Conservation (phyloP, 768 basidiomycete genomes). For the Boletus rubroflammeus region DNA sequence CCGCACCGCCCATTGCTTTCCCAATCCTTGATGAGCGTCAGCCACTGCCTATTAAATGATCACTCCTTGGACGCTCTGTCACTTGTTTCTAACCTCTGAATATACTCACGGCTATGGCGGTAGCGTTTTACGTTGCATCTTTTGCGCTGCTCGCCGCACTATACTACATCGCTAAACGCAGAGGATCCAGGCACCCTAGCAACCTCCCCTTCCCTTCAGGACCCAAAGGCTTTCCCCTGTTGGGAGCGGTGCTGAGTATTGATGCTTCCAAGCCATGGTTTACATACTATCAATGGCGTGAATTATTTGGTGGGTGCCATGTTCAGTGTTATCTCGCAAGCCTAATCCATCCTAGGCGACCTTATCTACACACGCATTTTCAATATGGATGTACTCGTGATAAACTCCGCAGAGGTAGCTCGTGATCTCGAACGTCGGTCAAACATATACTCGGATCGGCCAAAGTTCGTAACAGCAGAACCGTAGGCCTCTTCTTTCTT, state of each 20-base stretch:
- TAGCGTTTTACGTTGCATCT: neutral
- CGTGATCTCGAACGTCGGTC: conserved; percentile 29
- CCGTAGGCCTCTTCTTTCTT: conserved; percentile 10
- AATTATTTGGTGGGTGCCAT: conserved; percentile 17
- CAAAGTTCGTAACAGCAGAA: conserved; percentile 20
- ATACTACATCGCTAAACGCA: conserved; percentile 11
- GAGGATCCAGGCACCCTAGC: neutral
- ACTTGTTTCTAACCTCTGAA: neutral
- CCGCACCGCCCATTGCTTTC: too few relatives aligned
- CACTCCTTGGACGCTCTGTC: neutral
- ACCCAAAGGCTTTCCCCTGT: conserved; percentile 42
- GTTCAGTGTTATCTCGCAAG: neutral
- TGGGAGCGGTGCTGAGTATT: conserved; percentile 27
- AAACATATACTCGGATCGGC: conserved; percentile 34
- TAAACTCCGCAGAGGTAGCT: conserved; percentile 28
- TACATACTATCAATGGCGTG: conserved; percentile 34
- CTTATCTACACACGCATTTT: conserved; percentile 22
- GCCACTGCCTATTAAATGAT: neutral
- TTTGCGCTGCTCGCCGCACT: conserved; percentile 11
- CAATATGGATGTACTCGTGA: conserved; percentile 24
- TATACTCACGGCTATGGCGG: neutral
- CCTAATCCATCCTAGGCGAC: conserved; percentile 15
- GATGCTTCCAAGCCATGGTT: conserved; percentile 30
- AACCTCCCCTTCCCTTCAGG: conserved; percentile 42
- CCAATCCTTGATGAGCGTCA: neutral